phyloP scores from a whole-genome alignment of 2,329 filamentous ascomycete species.

The Fusarium chlamydosporum region DNA sequence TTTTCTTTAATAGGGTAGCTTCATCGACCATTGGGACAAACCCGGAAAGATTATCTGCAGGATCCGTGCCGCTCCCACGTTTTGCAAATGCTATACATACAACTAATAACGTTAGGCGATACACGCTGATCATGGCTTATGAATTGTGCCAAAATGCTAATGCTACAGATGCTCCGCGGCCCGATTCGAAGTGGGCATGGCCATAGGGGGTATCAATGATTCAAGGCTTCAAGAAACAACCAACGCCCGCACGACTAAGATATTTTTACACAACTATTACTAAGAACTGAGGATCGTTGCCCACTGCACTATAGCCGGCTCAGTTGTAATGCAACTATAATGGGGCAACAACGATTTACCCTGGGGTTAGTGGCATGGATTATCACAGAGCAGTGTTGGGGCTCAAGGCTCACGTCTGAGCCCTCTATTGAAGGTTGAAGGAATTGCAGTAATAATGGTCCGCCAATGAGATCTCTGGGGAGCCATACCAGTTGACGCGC shows the following conservation, averaged over 20 bases:
- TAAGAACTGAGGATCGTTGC: conserved; percentile 27
- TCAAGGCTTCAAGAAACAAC: conserved; percentile 1
- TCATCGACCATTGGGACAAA: conserved; percentile 25
- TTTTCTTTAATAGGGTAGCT: conserved; percentile 48
- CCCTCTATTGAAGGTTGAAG: conserved; percentile 13
- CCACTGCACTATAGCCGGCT: conserved; percentile 20
- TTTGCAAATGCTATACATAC: conserved; percentile 44
- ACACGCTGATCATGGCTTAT: conserved; percentile 29
- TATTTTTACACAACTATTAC: conserved; percentile 32
- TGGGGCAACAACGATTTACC: conserved; percentile 37
- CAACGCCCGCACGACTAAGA: conserved; percentile 24
- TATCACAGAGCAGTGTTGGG: conserved; percentile 10
- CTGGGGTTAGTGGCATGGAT: conserved; percentile 27
- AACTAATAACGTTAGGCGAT: not conserved
- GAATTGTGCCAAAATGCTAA: conserved; percentile 12
- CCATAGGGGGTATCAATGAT: not conserved
- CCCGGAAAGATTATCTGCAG: conserved; percentile 34
- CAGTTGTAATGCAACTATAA: conserved; percentile 28
- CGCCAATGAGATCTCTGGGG: conserved; percentile 28
- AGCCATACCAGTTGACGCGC: conserved; percentile 8
- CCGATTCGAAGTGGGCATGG: conserved; percentile 43
- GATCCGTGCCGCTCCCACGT: conserved; percentile 32
- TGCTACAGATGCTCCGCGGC: conserved; percentile 45
- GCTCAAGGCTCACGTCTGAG: conserved; percentile 39
- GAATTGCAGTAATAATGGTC: conserved; percentile 3